Base-by-base conservation (phyloP, 1,284 basidiomycete species). In the Tilletia setariae region DNA sequence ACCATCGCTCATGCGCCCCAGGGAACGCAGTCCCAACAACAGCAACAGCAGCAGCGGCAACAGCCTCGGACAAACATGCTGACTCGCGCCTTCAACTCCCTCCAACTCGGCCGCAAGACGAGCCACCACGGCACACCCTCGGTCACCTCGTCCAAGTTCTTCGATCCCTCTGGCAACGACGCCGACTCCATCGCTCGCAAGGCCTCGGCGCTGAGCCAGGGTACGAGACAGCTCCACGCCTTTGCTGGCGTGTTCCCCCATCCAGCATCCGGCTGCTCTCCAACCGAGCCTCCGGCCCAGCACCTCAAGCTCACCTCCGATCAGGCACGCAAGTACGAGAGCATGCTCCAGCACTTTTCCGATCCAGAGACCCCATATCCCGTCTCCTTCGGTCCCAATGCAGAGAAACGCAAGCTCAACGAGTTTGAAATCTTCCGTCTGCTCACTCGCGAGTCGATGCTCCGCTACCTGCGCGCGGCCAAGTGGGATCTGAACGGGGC, bases 401-500 rank as follows among this genome's bases (percentile, higher is more conserved):
- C 71, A 35, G 65, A 71, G 25, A 62, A 72, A 16, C 44, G 71
- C 62, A 75, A 79, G 11, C 70, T 81, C 30, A 71, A 67, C 51
- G 82, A 84, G 19, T 73, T 74, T 68, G 83, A 84, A 62, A 82
- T 75, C 71, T 32, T 75, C 66, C 76, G 80, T 35, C 79, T 79
- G 66, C 78, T 82, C 64, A 76, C 76, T 2, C 67, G 69, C 19
- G 80, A 84, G 46, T 79, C 75, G 32, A 79, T 84, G 70, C 72
- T 80, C n/a, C 73, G 84, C 21, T 82, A 81, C 64, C 75, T 83
- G 23, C 70, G 84, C 44, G 84, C 84, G 2, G 73, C 74, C 62
- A 83, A 82, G 70, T 84, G 84, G 84, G 80, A 84, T 68, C 74
- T 81, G 13, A 49, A 67, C 1, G 63, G 68, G 4, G 83, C 81